Percentiles rank a stretch among this genome's conserved stretches.
Evolutionary conservation across 345 rosid species (phyloP).

Genomic region (Gossypium bickii): DNA sequence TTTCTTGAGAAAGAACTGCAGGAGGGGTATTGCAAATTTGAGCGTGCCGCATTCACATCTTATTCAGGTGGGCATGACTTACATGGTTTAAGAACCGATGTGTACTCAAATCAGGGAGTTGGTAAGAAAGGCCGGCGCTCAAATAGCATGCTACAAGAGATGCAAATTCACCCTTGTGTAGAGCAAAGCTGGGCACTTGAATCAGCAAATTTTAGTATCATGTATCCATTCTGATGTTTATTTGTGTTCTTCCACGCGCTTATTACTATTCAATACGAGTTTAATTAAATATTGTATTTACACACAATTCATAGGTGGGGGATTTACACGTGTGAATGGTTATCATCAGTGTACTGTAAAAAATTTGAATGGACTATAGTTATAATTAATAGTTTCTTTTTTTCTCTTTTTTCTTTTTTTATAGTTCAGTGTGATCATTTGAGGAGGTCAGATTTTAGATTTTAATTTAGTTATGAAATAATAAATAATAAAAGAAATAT

Average conservation of each 20-base stretch:
- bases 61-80: conserved; percentile 99
- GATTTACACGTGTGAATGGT: background rate
- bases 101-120: no score
- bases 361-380: no score
- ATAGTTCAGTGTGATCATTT: no score
- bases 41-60: conserved; percentile 92
- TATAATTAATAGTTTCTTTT: no score
- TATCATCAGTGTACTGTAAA: no score
- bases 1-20: conserved; percentile 88
- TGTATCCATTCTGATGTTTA: background rate
- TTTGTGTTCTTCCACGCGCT: background rate
- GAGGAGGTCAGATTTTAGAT: no score
- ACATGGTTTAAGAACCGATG: conserved; percentile 67
- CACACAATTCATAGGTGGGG: background rate
- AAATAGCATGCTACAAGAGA: background rate
- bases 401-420: no score
- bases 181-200: background rate
- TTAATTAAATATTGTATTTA: background rate
- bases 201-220: background rate
- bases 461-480: no score
- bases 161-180: background rate
- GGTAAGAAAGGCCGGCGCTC: background rate
- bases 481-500: no score
- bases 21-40: conserved; percentile 88
- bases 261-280: background rate